Conservation (phyloP, 1,139 yeast genomes). For the Zhuliangozyma parablackwelliae region DNA sequence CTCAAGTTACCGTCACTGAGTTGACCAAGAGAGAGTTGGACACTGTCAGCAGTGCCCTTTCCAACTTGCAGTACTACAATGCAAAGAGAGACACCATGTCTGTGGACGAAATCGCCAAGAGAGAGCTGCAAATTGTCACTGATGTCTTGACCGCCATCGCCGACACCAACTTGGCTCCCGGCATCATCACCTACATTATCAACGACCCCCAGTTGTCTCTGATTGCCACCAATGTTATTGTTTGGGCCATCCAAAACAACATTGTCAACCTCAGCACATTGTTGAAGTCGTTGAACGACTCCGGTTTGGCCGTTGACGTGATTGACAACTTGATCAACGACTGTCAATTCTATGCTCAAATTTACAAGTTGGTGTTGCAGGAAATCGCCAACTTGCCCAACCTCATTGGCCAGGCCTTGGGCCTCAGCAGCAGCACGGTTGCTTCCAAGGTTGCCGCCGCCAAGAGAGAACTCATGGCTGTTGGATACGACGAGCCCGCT, state of each 20-base stretch:
- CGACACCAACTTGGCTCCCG: conserved; percentile 37
- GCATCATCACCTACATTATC: conserved; percentile 29
- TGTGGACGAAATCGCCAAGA: conserved; percentile 23
- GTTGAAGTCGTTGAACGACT: conserved; percentile 39
- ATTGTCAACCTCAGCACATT: conserved; percentile 33
- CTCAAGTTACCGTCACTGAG: conserved; percentile 10
- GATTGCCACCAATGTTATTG: conserved; percentile 27
- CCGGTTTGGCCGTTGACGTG: conserved; percentile 40
- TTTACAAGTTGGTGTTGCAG: conserved; percentile 32
- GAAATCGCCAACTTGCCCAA: conserved; percentile 29
- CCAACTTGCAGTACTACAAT: conserved; percentile 23
- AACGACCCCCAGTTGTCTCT: conserved; percentile 29
- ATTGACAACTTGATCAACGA: conserved; percentile 34
- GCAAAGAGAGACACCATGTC: conserved; percentile 27
- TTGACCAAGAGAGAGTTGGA: conserved; percentile 32
- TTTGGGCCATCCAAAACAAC: conserved; percentile 30
- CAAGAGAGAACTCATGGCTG: conserved; percentile 10
- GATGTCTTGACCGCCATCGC: conserved; percentile 38
- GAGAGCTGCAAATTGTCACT: conserved; percentile 43
- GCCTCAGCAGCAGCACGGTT: conserved; percentile 20
- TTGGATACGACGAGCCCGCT: conserved; percentile 3
- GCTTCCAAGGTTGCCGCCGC: conserved; percentile 6
- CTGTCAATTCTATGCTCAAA: conserved; percentile 40
- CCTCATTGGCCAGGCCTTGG: conserved; percentile 21
- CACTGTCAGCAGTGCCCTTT: conserved; percentile 24